Evolutionary conservation across 2,329 filamentous ascomycete genomes (phyloP).

Genomic region (Cercospora nicotianae): DNA sequence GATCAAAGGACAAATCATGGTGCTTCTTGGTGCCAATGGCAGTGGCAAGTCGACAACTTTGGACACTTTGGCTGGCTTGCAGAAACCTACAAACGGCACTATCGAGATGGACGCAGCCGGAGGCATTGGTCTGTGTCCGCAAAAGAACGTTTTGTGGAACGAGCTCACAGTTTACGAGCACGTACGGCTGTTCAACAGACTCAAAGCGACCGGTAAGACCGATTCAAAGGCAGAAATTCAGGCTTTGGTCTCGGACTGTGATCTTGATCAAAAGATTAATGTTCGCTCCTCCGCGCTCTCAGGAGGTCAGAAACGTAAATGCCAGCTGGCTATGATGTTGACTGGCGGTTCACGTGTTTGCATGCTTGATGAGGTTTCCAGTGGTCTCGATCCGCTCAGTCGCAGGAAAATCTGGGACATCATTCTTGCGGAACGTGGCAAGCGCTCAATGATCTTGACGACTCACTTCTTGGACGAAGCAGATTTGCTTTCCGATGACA

Average conservation of each 20-base stretch:
- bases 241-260: constrained; percentile 67
- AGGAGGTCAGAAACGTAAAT: constrained; percentile 87
- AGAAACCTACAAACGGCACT: constrained; percentile 69
- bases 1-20: constrained; percentile 76
- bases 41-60: constrained; percentile 87
- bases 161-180: constrained; percentile 83
- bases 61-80: constrained; percentile 79
- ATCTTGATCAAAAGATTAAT: constrained; percentile 71
- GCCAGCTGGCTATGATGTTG: constrained; percentile 93
- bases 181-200: constrained; percentile 73
- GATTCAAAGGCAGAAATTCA: constrained; percentile 61
- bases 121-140: constrained; percentile 80
- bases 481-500: constrained; percentile 83
- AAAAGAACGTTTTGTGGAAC: constrained; percentile 91
- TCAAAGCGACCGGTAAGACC: constrained; percentile 67
- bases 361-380: constrained; percentile 88
- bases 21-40: constrained; percentile 82
- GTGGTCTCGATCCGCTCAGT: constrained; percentile 82
- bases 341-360: constrained; percentile 85
- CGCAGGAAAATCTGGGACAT: constrained; percentile 94
- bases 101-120: constrained; percentile 76
- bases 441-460: constrained; percentile 79
- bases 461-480: constrained; percentile 95
- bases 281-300: constrained; percentile 76
- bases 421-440: constrained; percentile 76